A percentile compares a stretch with the other conserved stretches of the same genome.
These are phyloP conservation scores for Anthostomella pinea DNA, from an alignment of 2,329 filamentous ascomycete species.

Conservation along the genomic window DNA sequence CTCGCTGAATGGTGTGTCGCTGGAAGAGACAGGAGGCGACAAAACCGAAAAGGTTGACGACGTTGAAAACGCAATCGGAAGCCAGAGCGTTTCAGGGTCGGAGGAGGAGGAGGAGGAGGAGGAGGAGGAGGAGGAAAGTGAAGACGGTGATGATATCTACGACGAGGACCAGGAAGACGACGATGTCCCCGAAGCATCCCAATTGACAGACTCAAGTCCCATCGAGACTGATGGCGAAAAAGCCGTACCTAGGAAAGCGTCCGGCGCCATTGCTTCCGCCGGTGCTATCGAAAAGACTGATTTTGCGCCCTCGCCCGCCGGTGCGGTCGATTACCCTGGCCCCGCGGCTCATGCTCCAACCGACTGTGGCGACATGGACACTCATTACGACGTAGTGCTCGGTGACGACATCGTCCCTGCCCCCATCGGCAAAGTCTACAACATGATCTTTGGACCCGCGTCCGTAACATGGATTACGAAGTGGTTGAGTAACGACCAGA, in stretches of 20 bases:
- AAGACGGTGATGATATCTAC: conserved; percentile 72
- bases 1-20: conserved; percentile 80
- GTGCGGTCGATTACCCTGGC: conserved; percentile 72
- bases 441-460: conserved; percentile 76
- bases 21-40: conserved; percentile 80
- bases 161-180: conserved; percentile 78
- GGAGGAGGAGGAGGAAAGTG: conserved; percentile 66
- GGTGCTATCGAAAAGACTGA: conserved; percentile 52
- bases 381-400: conserved; percentile 80
- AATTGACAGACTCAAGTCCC: conserved; percentile 39
- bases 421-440: conserved; percentile 88
- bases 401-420: conserved; percentile 85
- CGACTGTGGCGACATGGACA: conserved; percentile 73
- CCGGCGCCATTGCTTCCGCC: conserved; percentile 50
- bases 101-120: conserved; percentile 64
- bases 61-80: conserved; percentile 42
- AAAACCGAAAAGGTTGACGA: conserved; percentile 81
- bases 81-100: conserved; percentile 54
- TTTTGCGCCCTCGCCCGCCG: conserved; percentile 38
- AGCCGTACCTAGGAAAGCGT: conserved; percentile 67
- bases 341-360: conserved; percentile 79
- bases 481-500: conserved; percentile 83
- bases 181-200: conserved; percentile 41
- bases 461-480: conserved; percentile 82
- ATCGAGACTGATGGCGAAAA: conserved; percentile 60